phyloP scores from a whole-genome alignment of 306 rosid genomes.

The Astragalus glycyphyllos region DNA sequence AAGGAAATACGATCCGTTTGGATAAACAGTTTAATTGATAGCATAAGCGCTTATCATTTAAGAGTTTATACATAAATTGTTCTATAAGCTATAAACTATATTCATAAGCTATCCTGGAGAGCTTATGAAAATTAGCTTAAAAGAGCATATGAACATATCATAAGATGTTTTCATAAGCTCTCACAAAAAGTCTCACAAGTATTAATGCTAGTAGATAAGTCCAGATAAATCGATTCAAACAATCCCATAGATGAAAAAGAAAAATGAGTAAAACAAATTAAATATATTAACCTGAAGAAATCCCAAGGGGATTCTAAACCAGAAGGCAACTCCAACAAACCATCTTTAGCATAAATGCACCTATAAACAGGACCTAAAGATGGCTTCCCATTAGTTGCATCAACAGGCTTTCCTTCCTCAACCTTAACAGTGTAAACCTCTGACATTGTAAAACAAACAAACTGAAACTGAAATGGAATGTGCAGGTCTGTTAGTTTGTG shows the following conservation, averaged over 20 bases:
- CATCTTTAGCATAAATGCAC: slow-evolving; percentile 90
- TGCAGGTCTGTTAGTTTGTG: background rate
- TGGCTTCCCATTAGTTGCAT: slow-evolving; percentile 53
- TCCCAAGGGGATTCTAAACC: slow-evolving; percentile 80
- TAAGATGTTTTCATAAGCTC: too few relatives aligned
- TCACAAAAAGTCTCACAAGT: too few relatives aligned
- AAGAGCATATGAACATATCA: too few relatives aligned
- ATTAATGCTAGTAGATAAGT: too few relatives aligned
- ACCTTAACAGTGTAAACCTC: slow-evolving; percentile 65
- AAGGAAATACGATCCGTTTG: too few relatives aligned
- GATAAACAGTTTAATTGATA: too few relatives aligned
- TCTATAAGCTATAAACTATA: too few relatives aligned
- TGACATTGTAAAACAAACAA: slow-evolving; percentile 47
- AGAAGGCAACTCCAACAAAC: slow-evolving; percentile 67
- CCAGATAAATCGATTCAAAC: too few relatives aligned
- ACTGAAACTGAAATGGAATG: slow-evolving; percentile 26
- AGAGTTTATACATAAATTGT: too few relatives aligned
- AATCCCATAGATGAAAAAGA: background rate
- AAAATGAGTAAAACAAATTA: background rate
- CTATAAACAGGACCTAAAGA: slow-evolving; percentile 81
- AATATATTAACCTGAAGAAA: slow-evolving; percentile 67
- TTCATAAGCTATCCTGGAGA: too few relatives aligned
- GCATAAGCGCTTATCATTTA: too few relatives aligned
- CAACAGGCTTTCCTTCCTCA: slow-evolving; percentile 65
- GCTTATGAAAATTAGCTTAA: too few relatives aligned